Percentiles rank a stretch among this genome's conserved stretches.
These are phyloP conservation scores for Geranium rotundifolium DNA, from an alignment of 345 rosid species.

Conservation along the genomic window DNA sequence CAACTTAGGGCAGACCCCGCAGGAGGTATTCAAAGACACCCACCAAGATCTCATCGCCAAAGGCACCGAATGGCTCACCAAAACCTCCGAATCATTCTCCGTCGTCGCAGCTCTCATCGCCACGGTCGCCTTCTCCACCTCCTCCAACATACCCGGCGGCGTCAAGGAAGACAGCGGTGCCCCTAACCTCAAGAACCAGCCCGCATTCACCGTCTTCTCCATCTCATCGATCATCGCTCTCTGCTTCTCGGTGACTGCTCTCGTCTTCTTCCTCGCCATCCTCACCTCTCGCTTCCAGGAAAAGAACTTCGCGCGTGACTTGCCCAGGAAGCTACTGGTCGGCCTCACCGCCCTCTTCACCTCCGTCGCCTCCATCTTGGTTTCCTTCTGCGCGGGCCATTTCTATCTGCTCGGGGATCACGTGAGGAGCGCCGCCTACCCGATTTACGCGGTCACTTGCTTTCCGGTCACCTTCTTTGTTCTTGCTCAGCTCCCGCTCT, in stretches of 20 bases:
- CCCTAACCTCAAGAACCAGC: constrained; percentile 21
- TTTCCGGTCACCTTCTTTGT: constrained; percentile 36
- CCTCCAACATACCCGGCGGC: constrained; percentile 33
- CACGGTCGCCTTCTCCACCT: constrained; percentile 42
- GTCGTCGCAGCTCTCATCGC: constrained; percentile 48
- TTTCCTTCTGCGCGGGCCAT: constrained; percentile 1
- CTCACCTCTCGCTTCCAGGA: constrained; percentile 34
- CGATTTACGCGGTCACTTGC: constrained; percentile 33
- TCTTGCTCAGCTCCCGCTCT: constrained; percentile 30
- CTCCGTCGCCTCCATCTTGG: constrained; percentile 10
- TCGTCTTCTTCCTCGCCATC: constrained; percentile 28
- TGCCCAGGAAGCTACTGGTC: constrained; percentile 25
- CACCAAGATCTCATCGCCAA: constrained; percentile 22
- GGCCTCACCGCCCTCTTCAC: constrained; percentile 31
- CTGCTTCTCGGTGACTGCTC: constrained; percentile 27
- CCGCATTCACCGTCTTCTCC: constrained; percentile 27
- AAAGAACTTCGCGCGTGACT: constrained; percentile 20
- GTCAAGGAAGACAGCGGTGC: constrained; percentile 9
- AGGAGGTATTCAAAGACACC: constrained; percentile 22
- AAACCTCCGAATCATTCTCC: constrained; percentile 42
- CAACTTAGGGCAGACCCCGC: constrained; percentile 14
- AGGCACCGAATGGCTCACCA: constrained; percentile 38
- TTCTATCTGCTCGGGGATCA: background rate
- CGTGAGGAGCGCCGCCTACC: constrained; percentile 7
- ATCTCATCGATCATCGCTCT: constrained; percentile 27